Base-by-base conservation (phyloP, 208 protist genomes). In the Leptomonas pyrrhocoris region DNA sequence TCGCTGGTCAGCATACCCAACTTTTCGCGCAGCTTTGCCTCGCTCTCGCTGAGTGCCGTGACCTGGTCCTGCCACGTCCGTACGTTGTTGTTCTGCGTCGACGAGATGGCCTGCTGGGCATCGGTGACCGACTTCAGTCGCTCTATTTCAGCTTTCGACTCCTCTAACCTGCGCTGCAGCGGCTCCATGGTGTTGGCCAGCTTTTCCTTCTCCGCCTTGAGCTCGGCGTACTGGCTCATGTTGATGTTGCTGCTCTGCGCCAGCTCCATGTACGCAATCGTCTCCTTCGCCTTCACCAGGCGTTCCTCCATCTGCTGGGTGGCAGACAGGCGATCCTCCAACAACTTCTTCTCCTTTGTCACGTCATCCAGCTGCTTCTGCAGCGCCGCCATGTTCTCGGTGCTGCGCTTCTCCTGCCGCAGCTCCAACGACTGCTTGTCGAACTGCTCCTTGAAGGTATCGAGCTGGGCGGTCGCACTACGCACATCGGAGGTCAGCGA, bases 201-300 rank as follows among this genome's bases (percentile, higher is more conserved):
- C 63, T 89, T 92, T 21, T 86, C 77, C 63, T 84, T 87, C 61
- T 84, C 77, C 43, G 90, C 77, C 65, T 92, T 86, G 48, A 93
- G 71, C 65, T 85, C 86, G 0, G 88, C 90, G 70, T 87, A 96
- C 74, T 95, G 85, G 56, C 81, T 91, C 80, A 93, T 86, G 76
- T 89, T 88, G 67, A 95, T 93, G 25, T 73, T 81, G 45, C 75
- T 79, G 59, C 79, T 87, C 80, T 94, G 81, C 46, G 90, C 79
- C 19, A 93, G 73, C 72, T 96, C 90, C 88, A 96, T 94, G 64
- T 89, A 94, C 2, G 88, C 88, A 58, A 96, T 93, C 25, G 86
- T 93, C 72, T 96, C 91, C 82, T 94, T 93, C 34, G 91, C 91
- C 76, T 92, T 89, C 40, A 94, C 86, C 12, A 94, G 78, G 15